Conservation (phyloP, 148 eudicot genomes). For the Nyssa sinensis region DNA sequence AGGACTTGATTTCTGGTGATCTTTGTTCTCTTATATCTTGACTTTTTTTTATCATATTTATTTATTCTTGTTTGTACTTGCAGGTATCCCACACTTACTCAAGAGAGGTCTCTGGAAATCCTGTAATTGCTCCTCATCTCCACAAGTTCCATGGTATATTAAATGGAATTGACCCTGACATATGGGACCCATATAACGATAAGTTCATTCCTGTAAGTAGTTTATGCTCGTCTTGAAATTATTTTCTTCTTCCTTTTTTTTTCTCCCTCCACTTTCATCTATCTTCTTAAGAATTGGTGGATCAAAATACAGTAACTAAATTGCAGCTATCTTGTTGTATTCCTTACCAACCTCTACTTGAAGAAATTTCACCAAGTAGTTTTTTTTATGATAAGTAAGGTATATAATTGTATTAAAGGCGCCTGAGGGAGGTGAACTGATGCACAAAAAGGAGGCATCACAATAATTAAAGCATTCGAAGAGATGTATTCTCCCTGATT, state of each 20-base stretch:
- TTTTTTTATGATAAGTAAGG: too few relatives aligned
- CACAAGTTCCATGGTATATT: conserved; percentile 91
- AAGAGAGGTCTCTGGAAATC: conserved; percentile 78
- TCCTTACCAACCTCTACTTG: background rate
- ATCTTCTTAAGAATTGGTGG: background rate
- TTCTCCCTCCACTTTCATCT: background rate
- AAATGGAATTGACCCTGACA: conserved; percentile 95
- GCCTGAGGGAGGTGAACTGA: too few relatives aligned
- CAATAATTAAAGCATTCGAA: too few relatives aligned
- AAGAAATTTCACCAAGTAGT: too few relatives aligned
- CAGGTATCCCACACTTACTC: conserved; percentile 95
- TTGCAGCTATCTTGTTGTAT: background rate
- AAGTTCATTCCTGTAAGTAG: conserved; percentile 83
- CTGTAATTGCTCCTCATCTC: conserved; percentile 74
- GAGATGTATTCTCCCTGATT: too few relatives aligned
- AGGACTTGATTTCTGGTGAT: conserved; percentile 4
- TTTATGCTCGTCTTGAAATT: background rate
- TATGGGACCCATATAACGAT: conserved; percentile 95
- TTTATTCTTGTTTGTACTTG: conserved; percentile 1
- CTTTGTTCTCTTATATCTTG: background rate
- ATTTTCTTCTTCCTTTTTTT: background rate
- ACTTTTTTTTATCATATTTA: background rate
- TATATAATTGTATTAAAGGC: too few relatives aligned
- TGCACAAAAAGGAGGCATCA: too few relatives aligned
- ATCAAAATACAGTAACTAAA: background rate